These are phyloP conservation scores for Aegilops umbellulata DNA, from an alignment of 176 grass and related monocot species.

Conservation along the genomic window DNA sequence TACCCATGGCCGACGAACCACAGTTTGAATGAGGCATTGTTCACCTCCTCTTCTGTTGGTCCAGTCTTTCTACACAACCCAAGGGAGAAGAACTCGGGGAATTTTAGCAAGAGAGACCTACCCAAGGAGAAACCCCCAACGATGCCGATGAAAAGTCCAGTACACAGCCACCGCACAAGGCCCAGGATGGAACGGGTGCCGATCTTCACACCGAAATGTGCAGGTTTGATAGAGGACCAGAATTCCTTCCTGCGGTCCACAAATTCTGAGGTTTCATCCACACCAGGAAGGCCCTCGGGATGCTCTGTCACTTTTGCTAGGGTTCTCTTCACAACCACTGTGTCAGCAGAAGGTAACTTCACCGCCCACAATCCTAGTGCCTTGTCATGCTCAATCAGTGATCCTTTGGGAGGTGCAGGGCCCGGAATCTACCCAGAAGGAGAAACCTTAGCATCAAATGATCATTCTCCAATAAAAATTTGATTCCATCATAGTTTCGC, in stretches of 20 bases:
- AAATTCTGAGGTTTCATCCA: conserved; percentile 56
- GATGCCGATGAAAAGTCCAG: conserved; percentile 59
- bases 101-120: conserved; percentile 72
- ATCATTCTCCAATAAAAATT: conserved; percentile 3
- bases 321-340: conserved; percentile 76
- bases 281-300: conserved; percentile 61
- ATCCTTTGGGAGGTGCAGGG: conserved; percentile 68
- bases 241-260: conserved; percentile 46
- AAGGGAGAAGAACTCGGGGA: conserved; percentile 67
- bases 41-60: conserved; percentile 75
- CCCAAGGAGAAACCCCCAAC: conserved; percentile 57
- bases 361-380: conserved; percentile 68
- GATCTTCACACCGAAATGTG: conserved; percentile 77
- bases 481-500: neutral
- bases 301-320: conserved; percentile 51
- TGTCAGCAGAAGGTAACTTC: conserved; percentile 79
- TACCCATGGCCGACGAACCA: conserved; percentile 74
- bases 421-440: conserved; percentile 72
- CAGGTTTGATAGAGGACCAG: conserved; percentile 75
- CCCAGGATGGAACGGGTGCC: conserved; percentile 52
- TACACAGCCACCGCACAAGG: conserved; percentile 33
- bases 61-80: conserved; percentile 67
- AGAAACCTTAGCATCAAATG: conserved; percentile 13
- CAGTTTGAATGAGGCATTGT: conserved; percentile 79
- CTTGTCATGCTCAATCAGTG: conserved; percentile 58